Conservation (phyloP, 139 green algal species). For the Closterium sp. region DNA sequence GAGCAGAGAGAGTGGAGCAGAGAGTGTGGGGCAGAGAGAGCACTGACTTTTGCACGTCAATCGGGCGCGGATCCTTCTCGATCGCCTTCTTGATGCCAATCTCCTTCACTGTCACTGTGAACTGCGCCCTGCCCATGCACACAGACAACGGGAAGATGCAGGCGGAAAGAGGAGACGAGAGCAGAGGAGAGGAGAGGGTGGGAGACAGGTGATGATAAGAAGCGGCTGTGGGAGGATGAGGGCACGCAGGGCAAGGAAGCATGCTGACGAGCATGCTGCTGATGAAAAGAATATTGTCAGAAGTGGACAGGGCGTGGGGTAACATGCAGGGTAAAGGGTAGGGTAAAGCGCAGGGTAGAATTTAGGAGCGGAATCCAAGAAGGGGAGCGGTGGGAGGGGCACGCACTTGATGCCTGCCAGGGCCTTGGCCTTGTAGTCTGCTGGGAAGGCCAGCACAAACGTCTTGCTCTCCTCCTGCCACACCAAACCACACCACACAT, state of each 20-base stretch:
- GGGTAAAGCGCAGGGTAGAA: too few relatives aligned
- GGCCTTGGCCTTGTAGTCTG: conserved; percentile 46
- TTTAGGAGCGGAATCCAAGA: too few relatives aligned
- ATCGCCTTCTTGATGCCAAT: conserved; percentile 47
- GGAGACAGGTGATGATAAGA: not conserved
- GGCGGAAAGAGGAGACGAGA: too few relatives aligned
- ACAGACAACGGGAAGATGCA: too few relatives aligned
- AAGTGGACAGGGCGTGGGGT: too few relatives aligned
- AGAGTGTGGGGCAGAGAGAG: too few relatives aligned
- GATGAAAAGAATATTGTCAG: too few relatives aligned
- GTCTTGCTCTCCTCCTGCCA: conserved; percentile 50
- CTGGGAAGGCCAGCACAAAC: conserved; percentile 37
- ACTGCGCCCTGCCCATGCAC: conserved; percentile 17
- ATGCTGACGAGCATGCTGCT: not conserved
- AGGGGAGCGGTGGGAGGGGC: too few relatives aligned
- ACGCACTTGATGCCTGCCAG: conserved; percentile 38
- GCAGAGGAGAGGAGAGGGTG: not conserved
- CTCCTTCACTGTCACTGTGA: conserved; percentile 51
- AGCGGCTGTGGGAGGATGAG: not conserved
- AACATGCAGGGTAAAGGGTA: too few relatives aligned
- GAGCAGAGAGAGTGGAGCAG: not conserved
- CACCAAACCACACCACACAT: not conserved
- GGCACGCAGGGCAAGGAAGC: not conserved
- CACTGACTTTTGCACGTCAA: not conserved
- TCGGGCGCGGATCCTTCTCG: conserved; percentile 16